Evolutionary conservation across 768 basidiomycete species (phyloP), one percentile per base, ranked within the genome.

Genomic region (Cystobasidium onofrii): DNA sequence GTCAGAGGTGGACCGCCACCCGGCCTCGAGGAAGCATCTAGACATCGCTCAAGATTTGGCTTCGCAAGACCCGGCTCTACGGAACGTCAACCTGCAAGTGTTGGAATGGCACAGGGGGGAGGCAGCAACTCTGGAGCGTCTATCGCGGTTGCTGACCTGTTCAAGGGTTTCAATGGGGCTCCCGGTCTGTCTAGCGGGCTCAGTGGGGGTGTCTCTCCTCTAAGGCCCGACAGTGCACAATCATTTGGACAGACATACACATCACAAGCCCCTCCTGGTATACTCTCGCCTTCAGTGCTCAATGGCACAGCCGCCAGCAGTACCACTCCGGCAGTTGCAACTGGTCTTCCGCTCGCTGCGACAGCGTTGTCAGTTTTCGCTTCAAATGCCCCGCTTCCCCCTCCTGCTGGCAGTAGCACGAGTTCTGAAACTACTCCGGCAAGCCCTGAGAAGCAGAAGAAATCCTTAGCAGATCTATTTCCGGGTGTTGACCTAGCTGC

Each of bases 41-140:
- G 69, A n/a, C 54, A 71, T 60, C 69, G 69, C 1, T 71, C 69
- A 12, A 27, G 69, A 29, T 71, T 71, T 27, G 69, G 69, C 10
- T 71, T 71, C 39, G 69, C 69, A 25, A 33, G 69, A 55, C 55
- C 33, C 3, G 69, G 54, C 2, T 71, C 69, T 1, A 61, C 55
- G 12, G 69, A 71, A 34, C 39, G 66, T 10, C 4, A 9, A 10
- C 31, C 44, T 69, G 20, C 9, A 18, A 52, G 66, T 50, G 18
- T 54, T 46, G 66, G 43, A 33, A 34, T 50, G 41, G n/a, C 39
- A 34, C 57, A 60, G 9, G 27, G 33, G 6, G 41, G 43, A 23
- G 39, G 23, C 41, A 44, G 65, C 31, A 52, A 36, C 25, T 41
- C 23, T 50, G 65, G 39, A 12, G 23, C 36, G n/a, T 71, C 54